Evolutionary conservation across 352 stramenopile genomes (phyloP).

Genomic region (Pythium sukuiense): DNA sequence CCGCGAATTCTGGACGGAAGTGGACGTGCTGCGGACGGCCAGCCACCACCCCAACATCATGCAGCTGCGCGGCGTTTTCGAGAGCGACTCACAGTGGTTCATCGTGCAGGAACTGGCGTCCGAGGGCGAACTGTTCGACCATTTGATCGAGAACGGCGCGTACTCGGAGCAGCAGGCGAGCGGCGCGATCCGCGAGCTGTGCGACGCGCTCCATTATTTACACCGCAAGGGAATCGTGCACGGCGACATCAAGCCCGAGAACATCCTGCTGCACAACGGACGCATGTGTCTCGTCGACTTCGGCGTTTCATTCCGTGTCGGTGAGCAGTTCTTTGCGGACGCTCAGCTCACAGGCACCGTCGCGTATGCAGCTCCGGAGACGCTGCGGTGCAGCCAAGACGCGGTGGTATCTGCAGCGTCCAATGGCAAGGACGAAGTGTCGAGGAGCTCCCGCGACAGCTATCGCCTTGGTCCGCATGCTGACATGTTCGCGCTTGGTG

Average conservation of each 20-base stretch:
- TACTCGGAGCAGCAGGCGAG: slow-evolving; percentile 85
- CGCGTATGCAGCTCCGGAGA: slow-evolving; percentile 76
- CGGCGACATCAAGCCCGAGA: slow-evolving; percentile 89
- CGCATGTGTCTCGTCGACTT: slow-evolving; percentile 88
- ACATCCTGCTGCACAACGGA: slow-evolving; percentile 72
- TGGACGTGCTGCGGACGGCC: slow-evolving; percentile 72
- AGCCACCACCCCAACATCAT: slow-evolving; percentile 81
- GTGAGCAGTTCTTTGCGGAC: slow-evolving; percentile 75
- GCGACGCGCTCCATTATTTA: slow-evolving; percentile 80
- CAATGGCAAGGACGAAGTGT: slow-evolving; percentile 29
- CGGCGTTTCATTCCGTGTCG: slow-evolving; percentile 77
- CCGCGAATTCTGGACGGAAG: slow-evolving; percentile 82
- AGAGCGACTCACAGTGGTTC: slow-evolving; percentile 74
- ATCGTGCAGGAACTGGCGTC: slow-evolving; percentile 84
- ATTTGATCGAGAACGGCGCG: slow-evolving; percentile 81
- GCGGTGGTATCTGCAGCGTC: slow-evolving; percentile 22
- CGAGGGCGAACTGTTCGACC: slow-evolving; percentile 88
- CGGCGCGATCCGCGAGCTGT: slow-evolving; percentile 64
- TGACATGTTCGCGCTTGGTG: slow-evolving; percentile 82
- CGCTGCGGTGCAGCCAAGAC: slow-evolving; percentile 44
- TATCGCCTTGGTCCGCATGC: slow-evolving; percentile 69
- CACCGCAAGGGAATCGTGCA: slow-evolving; percentile 88
- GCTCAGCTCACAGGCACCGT: slow-evolving; percentile 73
- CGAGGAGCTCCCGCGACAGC: slow-evolving; percentile 17
- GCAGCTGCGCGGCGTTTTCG: slow-evolving; percentile 70